Conservation (phyloP, 2,329 filamentous ascomycete genomes). For the Aspergillus fijiensis region DNA sequence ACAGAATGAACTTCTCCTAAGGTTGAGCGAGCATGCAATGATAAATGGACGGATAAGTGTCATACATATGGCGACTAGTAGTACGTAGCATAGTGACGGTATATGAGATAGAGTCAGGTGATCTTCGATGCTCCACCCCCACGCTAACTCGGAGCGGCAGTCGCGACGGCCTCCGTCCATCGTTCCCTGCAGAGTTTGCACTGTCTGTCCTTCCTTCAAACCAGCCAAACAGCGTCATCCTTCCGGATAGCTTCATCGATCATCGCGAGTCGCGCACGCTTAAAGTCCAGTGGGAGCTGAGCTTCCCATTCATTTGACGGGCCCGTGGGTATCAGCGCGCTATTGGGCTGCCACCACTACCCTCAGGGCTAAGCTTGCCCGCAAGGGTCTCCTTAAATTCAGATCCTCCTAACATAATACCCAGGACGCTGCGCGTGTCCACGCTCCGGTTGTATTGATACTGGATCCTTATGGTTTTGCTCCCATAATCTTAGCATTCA, state of each 20-base stretch:
- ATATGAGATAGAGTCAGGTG: background rate
- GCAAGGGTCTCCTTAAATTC: background rate
- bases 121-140: background rate
- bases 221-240: slow-evolving; percentile 38
- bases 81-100: too few relatives aligned
- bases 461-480: background rate
- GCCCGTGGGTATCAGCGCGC: background rate
- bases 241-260: slow-evolving; percentile 26
- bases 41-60: too few relatives aligned
- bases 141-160: background rate
- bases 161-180: background rate
- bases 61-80: background rate
- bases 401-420: background rate
- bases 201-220: slow-evolving; percentile 43
- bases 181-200: slow-evolving; percentile 37
- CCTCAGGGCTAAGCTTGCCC: background rate
- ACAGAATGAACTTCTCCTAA: background rate
- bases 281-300: slow-evolving; percentile 5
- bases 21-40: too few relatives aligned
- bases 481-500: background rate
- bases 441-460: background rate
- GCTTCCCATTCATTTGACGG: slow-evolving; percentile 6
- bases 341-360: background rate
- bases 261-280: slow-evolving; percentile 18
- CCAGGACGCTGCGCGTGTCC: background rate